phyloP scores from a whole-genome alignment of 2,329 filamentous ascomycete species.

The Colletotrichum filicis region DNA sequence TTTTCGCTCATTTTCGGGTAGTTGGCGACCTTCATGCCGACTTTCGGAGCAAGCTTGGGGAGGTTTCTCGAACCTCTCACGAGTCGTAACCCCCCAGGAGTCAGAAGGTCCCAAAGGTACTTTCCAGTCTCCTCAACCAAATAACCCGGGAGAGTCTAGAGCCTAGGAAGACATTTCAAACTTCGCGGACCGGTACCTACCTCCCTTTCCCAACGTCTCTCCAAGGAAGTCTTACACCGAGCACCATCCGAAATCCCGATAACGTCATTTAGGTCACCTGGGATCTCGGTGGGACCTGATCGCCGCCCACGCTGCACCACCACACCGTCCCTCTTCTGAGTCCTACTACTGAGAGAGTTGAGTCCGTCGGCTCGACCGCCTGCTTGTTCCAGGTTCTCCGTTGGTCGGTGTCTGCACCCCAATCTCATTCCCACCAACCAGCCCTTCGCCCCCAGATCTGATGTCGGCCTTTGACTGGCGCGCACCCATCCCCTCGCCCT shows the following conservation, averaged over 20 bases:
- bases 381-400: not conserved
- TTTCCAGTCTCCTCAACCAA: not conserved
- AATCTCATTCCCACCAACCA: conserved; percentile 24
- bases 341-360: not conserved
- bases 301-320: conserved; percentile 22
- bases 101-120: not conserved
- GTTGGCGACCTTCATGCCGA: conserved; percentile 10
- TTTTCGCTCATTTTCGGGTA: conserved; percentile 14
- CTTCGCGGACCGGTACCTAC: not conserved
- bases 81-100: conserved; percentile 12
- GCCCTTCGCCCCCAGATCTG: not conserved
- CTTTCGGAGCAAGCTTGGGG: conserved; percentile 26
- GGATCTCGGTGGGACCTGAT: conserved; percentile 34
- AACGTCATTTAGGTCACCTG: conserved; percentile 35
- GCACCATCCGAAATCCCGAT: conserved; percentile 34
- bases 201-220: not conserved
- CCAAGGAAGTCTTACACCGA: conserved; percentile 25
- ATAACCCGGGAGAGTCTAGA: not conserved
- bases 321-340: not conserved
- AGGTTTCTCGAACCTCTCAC: conserved; percentile 22
- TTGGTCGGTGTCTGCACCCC: not conserved
- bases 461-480: conserved; percentile 12
- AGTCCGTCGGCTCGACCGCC: not conserved
- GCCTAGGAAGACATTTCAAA: not conserved
- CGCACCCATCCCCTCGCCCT: conserved; percentile 1